Percentiles rank a stretch among this genome's conserved stretches.
Evolutionary conservation across 352 stramenopile species (phyloP).

Genomic region (Hyaloperonospora brassicae): DNA sequence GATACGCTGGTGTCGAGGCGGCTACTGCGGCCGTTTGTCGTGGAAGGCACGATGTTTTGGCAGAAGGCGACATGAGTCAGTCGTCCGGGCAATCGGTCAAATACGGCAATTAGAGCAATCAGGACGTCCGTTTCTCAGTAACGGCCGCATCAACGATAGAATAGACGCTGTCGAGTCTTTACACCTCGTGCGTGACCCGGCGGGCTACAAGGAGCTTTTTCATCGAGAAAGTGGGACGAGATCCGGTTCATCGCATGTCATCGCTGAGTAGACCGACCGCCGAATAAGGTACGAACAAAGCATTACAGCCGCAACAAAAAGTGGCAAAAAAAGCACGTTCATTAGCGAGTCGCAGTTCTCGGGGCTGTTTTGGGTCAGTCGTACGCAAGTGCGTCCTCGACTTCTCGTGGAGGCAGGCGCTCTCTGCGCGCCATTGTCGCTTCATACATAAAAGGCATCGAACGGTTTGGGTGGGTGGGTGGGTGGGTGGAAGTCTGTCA

Average conservation of each 20-base stretch:
- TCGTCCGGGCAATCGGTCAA: constrained; percentile 1
- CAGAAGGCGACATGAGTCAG: constrained; percentile 33
- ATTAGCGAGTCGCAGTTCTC: constrained; percentile 26
- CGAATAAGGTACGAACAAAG: no score
- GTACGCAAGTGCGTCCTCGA: constrained; percentile 7
- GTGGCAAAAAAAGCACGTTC: constrained; percentile 20
- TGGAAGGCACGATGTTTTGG: constrained; percentile 84
- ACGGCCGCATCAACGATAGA: constrained; percentile 6
- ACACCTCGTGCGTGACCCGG: no score
- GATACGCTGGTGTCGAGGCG: constrained; percentile 69
- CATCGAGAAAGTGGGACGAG: no score
- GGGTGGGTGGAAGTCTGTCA: constrained; percentile 15
- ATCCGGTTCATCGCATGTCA: no score
- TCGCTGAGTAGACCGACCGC: no score
- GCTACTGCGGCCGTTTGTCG: constrained; percentile 70
- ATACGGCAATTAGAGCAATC: background rate
- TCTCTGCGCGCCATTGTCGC: constrained; percentile 14
- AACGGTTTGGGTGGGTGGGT: constrained; percentile 7
- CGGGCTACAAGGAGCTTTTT: no score
- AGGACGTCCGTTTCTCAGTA: constrained; percentile 14
- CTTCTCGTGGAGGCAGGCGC: constrained; percentile 2
- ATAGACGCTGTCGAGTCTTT: no score
- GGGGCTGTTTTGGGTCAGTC: constrained; percentile 5
- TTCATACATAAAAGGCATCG: constrained; percentile 37
- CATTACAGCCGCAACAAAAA: no score